Evolutionary conservation across 305 asterid genomes (phyloP).

Genomic region (Solanum hybrid): DNA sequence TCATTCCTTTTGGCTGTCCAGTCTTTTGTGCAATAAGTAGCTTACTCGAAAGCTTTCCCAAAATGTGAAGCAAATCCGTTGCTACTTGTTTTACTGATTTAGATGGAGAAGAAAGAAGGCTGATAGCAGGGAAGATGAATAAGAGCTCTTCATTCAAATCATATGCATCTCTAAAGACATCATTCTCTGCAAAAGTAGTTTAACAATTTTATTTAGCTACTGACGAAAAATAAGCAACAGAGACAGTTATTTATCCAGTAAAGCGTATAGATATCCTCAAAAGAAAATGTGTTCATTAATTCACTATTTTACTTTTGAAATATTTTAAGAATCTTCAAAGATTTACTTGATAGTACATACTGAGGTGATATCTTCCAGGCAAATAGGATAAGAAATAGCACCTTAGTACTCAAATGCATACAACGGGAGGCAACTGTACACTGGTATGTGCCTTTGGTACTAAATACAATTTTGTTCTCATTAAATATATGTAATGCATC

Average conservation of each 20-base stretch:
- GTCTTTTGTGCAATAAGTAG: conserved; percentile 31
- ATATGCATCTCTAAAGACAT: conserved; percentile 28
- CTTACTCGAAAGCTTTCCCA: conserved; percentile 50
- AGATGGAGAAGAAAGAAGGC: conserved; percentile 76
- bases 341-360: not conserved
- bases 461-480: not conserved
- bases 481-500: not conserved
- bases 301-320: not conserved
- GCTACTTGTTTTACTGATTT: conserved; percentile 62
- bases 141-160: conserved; percentile 61
- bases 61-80: conserved; percentile 42
- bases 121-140: conserved; percentile 80
- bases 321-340: not conserved
- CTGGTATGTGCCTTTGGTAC: not conserved
- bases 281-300: not conserved
- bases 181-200: conserved; percentile 36
- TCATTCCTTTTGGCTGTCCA: conserved; percentile 21
- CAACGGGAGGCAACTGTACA: not conserved
- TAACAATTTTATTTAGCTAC: conserved; percentile 8
- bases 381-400: not conserved
- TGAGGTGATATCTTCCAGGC: not conserved
- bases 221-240: not conserved
- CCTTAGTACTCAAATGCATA: not conserved
- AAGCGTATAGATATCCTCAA: not conserved
- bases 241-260: not conserved